phyloP scores from a whole-genome alignment of 768 basidiomycete genomes.

The Thelephora aurantiotincta region DNA sequence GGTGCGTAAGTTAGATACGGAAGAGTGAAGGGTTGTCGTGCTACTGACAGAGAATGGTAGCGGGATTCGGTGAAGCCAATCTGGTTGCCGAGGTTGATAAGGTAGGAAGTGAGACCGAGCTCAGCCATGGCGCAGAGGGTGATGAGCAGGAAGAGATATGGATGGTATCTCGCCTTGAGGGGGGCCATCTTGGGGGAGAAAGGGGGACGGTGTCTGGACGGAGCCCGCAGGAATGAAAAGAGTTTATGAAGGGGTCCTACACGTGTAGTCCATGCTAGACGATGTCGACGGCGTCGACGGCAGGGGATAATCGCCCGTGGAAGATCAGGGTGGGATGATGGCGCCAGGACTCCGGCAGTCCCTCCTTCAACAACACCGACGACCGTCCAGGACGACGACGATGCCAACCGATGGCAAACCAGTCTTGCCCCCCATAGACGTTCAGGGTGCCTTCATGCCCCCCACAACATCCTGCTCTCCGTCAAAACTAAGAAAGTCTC shows the following conservation, averaged over 20 bases:
- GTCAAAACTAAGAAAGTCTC: constrained; percentile 48
- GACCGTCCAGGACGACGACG: constrained; percentile 8
- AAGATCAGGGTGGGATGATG: too few species aligned
- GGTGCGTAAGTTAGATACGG: neutral
- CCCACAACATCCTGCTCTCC: constrained; percentile 5
- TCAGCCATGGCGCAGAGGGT: constrained; percentile 55
- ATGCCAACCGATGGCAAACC: constrained; percentile 17
- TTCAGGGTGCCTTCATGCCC: neutral
- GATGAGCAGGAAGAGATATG: constrained; percentile 34
- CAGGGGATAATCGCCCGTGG: too few species aligned
- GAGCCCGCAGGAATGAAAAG: neutral
- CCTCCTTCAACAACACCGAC: constrained; percentile 12
- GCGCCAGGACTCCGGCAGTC: constrained; percentile 8
- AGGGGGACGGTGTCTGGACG: neutral
- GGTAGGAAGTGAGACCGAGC: constrained; percentile 59
- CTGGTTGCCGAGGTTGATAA: constrained; percentile 57
- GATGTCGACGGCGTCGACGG: too few species aligned
- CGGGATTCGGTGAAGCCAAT: constrained; percentile 41
- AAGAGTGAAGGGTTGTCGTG: neutral
- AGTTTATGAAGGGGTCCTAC: neutral
- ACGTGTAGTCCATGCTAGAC: neutral
- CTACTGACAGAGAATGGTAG: constrained; percentile 51
- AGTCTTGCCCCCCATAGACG: constrained; percentile 27
- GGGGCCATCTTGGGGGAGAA: constrained; percentile 2
- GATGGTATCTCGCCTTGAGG: constrained; percentile 13